A percentile compares a stretch with the other conserved stretches of the same genome.
Conservation (phyloP, 768 basidiomycete genomes). For the Panus rudis region DNA sequence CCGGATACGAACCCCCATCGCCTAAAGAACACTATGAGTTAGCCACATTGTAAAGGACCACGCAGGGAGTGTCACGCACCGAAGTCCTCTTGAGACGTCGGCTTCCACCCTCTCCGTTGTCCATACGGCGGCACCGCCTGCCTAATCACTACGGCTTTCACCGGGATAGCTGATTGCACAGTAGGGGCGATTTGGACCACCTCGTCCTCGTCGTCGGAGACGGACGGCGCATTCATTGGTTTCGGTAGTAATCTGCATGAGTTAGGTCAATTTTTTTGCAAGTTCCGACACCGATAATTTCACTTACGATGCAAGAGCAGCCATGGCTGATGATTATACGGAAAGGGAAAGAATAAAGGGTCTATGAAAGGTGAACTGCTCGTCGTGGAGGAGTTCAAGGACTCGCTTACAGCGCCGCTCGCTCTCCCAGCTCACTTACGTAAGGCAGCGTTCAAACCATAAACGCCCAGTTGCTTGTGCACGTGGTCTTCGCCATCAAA, state of each 20-base stretch:
- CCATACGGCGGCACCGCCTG: conserved; percentile 76
- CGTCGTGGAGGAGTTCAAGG: too few relatives aligned
- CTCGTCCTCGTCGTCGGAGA: conserved; percentile 56
- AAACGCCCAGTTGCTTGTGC: too few relatives aligned
- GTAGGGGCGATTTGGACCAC: too few relatives aligned
- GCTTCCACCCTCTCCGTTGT: conserved; percentile 80
- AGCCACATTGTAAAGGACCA: conserved; percentile 4
- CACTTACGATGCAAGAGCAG: conserved; percentile 71
- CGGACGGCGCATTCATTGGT: conserved; percentile 46
- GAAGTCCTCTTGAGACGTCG: conserved; percentile 75
- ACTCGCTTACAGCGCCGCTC: too few relatives aligned
- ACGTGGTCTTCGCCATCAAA: too few relatives aligned
- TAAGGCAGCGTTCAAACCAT: too few relatives aligned
- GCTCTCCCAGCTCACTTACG: too few relatives aligned
- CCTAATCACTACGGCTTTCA: conserved; percentile 40
- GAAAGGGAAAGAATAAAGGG: too few relatives aligned
- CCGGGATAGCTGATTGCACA: conserved; percentile 21
- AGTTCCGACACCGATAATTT: neutral
- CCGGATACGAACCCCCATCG: conserved; percentile 84
- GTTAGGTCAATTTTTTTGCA: conserved; percentile 8
- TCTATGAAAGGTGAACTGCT: too few relatives aligned
- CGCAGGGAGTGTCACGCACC: conserved; percentile 39
- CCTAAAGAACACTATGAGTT: conserved; percentile 31
- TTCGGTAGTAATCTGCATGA: conserved; percentile 66
- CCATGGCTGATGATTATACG: conserved; percentile 29